Evolutionary conservation across 495 filamentous ascomycete species (phyloP), one percentile per base, ranked within the genome.

Genomic region (Tuber melanosporum): DNA sequence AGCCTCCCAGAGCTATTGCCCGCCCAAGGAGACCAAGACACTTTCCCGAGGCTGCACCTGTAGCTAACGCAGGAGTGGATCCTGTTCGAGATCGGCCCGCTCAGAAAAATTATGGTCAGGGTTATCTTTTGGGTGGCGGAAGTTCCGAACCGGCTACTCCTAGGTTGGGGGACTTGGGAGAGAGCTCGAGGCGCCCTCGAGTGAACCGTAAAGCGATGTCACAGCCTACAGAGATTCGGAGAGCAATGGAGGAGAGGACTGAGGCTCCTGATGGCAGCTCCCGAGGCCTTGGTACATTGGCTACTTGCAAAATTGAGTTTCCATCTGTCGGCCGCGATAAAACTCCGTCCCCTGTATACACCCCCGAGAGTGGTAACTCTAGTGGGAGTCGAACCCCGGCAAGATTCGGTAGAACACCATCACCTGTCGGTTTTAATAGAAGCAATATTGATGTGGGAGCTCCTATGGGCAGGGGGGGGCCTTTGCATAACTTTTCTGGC

Each of bases 211-310:
- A 82, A 52, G 76, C 73, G 36, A 80, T 83, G 45, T 82, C 84
- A 45, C 80, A 83, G 43, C 86, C 83, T 70, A 76, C 84, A 17
- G 84, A 85, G 71, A 84, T 87, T 42, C 83, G 84, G 74, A 80
- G 85, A 43, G 79, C 81, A 36, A 79, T 86, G 66, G 86, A 86
- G 75, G 86, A 87, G 74, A 77, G 75, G 22, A 45, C 74, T 32
- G 26, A 66, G 73, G 20, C 26, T 36, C 44, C 47, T 14, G 70
- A 39, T 39, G 12, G 32, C 46, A 32, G 43, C 17, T 19, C 49
- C 19, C 75, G 41, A 0, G 73, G 20, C 14, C 26, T 72, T 9
- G 41, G 15, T 36, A 74, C 76, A 20, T 73, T 39, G 17, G 49
- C 70, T 45, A 9, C 70, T 15, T 76, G 73, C 22, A 41, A 80